phyloP scores from a whole-genome alignment of 495 filamentous ascomycete genomes.

The Paragyromitra xinjiangensis region DNA sequence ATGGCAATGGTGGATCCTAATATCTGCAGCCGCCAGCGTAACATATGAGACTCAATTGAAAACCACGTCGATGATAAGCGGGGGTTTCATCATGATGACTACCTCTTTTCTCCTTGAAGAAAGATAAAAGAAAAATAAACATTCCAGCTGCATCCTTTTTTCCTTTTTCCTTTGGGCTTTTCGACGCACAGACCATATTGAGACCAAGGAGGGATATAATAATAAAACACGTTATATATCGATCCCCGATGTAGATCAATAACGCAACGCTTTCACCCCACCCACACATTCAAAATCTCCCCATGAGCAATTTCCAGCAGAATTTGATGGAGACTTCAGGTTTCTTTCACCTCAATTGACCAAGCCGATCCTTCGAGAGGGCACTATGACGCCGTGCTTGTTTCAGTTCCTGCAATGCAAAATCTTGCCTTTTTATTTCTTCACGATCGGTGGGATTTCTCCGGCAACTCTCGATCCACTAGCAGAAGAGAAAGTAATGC shows the following conservation, averaged over 20 bases:
- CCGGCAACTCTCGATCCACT: not conserved
- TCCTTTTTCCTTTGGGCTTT: not conserved
- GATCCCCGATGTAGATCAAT: slow-evolving; percentile 44
- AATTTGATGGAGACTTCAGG: slow-evolving; percentile 5
- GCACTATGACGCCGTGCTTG: slow-evolving; percentile 22
- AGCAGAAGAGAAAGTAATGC: not conserved
- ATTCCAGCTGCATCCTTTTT: slow-evolving; percentile 16
- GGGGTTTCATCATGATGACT: slow-evolving; percentile 29
- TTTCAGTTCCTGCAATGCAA: slow-evolving; percentile 30
- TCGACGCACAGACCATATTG: slow-evolving; percentile 43
- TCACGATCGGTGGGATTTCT: slow-evolving; percentile 10
- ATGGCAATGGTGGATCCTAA: not conserved
- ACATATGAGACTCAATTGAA: not conserved
- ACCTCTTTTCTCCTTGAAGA: slow-evolving; percentile 1
- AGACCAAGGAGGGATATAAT: slow-evolving; percentile 27
- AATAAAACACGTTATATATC: slow-evolving; percentile 33
- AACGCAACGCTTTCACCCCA: slow-evolving; percentile 33
- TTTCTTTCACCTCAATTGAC: not conserved
- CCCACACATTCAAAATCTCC: not conserved
- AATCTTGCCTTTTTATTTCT: slow-evolving; percentile 24
- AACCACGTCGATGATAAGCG: not conserved
- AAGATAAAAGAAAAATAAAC: slow-evolving; percentile 24
- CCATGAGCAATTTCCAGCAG: slow-evolving; percentile 20
- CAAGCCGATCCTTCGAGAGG: not conserved
- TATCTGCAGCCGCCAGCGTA: not conserved